Base-by-base conservation (phyloP, 2,329 filamentous ascomycete genomes). In the Botrytis tulipae region DNA sequence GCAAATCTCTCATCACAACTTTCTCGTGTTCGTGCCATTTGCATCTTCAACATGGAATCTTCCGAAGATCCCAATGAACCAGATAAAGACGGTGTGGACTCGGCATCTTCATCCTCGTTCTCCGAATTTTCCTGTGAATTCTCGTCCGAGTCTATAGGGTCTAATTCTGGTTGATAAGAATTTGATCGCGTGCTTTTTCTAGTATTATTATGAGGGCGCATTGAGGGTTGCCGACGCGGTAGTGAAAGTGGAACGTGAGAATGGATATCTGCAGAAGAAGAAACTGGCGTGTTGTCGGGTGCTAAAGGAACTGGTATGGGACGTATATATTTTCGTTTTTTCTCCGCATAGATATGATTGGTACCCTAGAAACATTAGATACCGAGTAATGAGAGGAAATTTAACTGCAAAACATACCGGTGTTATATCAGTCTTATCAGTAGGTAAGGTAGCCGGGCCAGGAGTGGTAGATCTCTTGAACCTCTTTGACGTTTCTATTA, bases 401-500 rank as follows among this genome's bases (percentile, higher is more conserved):
- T 25, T 51, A 12, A 42, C 76, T 73, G 78, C 74, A 70, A 42
- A 46, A 89, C 71, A 44, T 73, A 73, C 71, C 68, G 72, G 89
- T 0, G 88, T 89, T 72, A 90, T 91, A 79, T 94, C 91, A 51
- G 92, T 94, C 83, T 91, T 93, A 82, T 93, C 90, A 73, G 87
- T 87, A 18, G 88, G 89, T 71, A 85, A 86, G 35, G 90, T 88
- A 44, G 90, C 88, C 32, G 90, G 89, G 9, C 86, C 86, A 1
- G 86, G 82, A 78, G 94, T 91, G 32, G 90, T 90, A 25, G 87
- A 87, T 78, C 90, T 90, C 76, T 92, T 89, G 48, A 90, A 90
- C 71, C 94, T 87, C 78, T 90, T 89, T 6, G 92, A 92, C 4
- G 93, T 95, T 82, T 95, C 93, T 75, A 97, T 91, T 72, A 97